These are phyloP conservation scores for Fusarium transvaalense DNA, from an alignment of 2,329 filamentous ascomycete genomes.

Conservation along the genomic window DNA sequence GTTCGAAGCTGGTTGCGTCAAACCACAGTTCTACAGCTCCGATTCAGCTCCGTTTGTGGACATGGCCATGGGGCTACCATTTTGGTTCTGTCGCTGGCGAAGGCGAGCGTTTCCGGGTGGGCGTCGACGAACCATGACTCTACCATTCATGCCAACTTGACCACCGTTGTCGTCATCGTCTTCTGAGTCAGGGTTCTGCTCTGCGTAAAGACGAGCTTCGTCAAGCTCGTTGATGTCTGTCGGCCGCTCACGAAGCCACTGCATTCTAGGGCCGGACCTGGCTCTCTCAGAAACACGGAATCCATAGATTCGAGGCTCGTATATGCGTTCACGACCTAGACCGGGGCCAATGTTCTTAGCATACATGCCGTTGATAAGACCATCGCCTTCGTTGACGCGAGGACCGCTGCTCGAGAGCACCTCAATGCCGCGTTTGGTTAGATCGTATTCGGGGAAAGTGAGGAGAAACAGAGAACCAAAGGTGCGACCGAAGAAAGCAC, in stretches of 20 bases:
- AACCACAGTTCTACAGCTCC: slow-evolving; percentile 59
- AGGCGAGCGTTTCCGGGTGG: slow-evolving; percentile 58
- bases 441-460: slow-evolving; percentile 96
- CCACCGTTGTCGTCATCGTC: slow-evolving; percentile 67
- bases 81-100: slow-evolving; percentile 61
- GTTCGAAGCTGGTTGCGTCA: neutral
- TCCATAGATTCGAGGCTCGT: slow-evolving; percentile 96
- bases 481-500: slow-evolving; percentile 97
- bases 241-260: slow-evolving; percentile 91
- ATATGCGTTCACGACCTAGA: slow-evolving; percentile 84
- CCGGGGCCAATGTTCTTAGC: slow-evolving; percentile 89
- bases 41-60: slow-evolving; percentile 70
- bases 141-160: slow-evolving; percentile 56
- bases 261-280: slow-evolving; percentile 92
- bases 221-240: slow-evolving; percentile 84
- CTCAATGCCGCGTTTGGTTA: slow-evolving; percentile 77
- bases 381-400: slow-evolving; percentile 58
- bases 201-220: slow-evolving; percentile 72
- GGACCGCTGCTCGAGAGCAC: slow-evolving; percentile 59
- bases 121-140: slow-evolving; percentile 58
- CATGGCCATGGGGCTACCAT: slow-evolving; percentile 68
- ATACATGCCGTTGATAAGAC: slow-evolving; percentile 85
- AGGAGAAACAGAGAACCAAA: slow-evolving; percentile 98
- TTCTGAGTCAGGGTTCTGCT: slow-evolving; percentile 68
- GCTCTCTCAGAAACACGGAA: slow-evolving; percentile 94